Evolutionary conservation across 2,329 filamentous ascomycete genomes (phyloP).

Genomic region (Microdochium paspali): DNA sequence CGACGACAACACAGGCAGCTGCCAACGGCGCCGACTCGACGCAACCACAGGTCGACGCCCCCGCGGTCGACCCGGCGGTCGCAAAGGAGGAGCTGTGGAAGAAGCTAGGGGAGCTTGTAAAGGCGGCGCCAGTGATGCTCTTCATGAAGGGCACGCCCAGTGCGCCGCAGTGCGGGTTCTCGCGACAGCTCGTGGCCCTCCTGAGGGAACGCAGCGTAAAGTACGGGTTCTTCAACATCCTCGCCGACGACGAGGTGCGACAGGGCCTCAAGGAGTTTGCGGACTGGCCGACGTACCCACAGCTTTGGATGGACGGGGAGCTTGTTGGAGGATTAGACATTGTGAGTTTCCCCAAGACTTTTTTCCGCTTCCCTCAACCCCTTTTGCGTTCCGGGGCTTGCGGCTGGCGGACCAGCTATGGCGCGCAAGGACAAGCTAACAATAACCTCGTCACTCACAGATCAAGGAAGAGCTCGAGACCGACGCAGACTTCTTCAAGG

Average conservation of each 20-base stretch:
- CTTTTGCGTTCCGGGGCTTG: neutral
- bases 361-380: neutral
- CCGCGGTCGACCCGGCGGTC: conserved; percentile 37
- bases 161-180: conserved; percentile 85
- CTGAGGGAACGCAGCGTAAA: conserved; percentile 84
- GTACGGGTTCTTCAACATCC: conserved; percentile 98
- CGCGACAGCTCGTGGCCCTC: conserved; percentile 76
- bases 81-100: conserved; percentile 79
- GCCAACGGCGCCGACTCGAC: conserved; percentile 24
- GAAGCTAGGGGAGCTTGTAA: conserved; percentile 75
- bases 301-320: conserved; percentile 86
- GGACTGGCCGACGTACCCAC: conserved; percentile 98
- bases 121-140: conserved; percentile 93
- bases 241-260: conserved; percentile 93
- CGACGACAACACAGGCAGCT: conserved; percentile 19
- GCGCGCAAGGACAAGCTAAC: neutral
- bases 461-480: conserved; percentile 88
- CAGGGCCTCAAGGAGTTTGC: conserved; percentile 94
- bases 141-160: conserved; percentile 98
- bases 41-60: conserved; percentile 20
- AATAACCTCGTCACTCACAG: conserved; percentile 30
- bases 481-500: conserved; percentile 71
- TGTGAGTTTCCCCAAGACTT: conserved; percentile 61
- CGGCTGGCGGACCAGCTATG: conserved; percentile 2
- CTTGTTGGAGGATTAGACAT: conserved; percentile 92